Base-by-base conservation (phyloP, 2,329 filamentous ascomycete species). In the Tolypocladium inflatum region DNA sequence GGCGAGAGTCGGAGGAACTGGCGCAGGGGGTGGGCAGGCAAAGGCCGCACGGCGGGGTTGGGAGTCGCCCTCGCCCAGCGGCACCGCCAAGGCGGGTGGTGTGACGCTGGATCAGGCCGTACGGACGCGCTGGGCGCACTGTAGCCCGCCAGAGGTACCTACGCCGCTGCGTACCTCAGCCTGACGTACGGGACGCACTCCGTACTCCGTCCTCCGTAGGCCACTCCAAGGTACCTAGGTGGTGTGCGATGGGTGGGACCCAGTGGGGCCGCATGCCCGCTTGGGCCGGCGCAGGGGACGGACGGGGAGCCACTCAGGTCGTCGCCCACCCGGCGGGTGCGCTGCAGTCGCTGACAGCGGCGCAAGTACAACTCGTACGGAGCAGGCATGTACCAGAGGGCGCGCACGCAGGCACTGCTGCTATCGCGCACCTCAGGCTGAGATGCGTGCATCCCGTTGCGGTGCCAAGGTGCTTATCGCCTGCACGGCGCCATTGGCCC, bases 251-350 rank as follows among this genome's bases (percentile, higher is more conserved):
- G 23, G 52, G 52, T 58, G 51, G 51, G 56, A 6, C 2, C 33
- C 21, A 37, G 56, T 55, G 52, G 52, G 56, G 56, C 56, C 39
- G 56, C 37, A 35, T 33, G 51, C 35, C 56, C 56, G 56, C 56
- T 50, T 54, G 48, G 56, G 50, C 56, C 51, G 30, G 56, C 50
- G 56, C 51, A 57, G 56, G 23, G 50, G 35, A 35, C 21, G 23
- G 2, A 9, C 30, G 33, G 26, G 17, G 30, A 4, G 50, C 50
- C 26, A 52, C 21, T 45, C 42, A 45, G 42, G 45, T 30, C 15
- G 45, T 30, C 45, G 45, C 23, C 43, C 23, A 48, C 43, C 5
- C 42, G 21, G 42, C 42, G 42, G 42, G n/a, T 43, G 42, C 42
- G 42, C 42, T 45, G 41, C 41, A 23, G 41, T 33, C 30, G 30